Conservation (phyloP, 225 moss, liverwort and hornwort genomes). For the Rhytidiadelphus loreus region DNA sequence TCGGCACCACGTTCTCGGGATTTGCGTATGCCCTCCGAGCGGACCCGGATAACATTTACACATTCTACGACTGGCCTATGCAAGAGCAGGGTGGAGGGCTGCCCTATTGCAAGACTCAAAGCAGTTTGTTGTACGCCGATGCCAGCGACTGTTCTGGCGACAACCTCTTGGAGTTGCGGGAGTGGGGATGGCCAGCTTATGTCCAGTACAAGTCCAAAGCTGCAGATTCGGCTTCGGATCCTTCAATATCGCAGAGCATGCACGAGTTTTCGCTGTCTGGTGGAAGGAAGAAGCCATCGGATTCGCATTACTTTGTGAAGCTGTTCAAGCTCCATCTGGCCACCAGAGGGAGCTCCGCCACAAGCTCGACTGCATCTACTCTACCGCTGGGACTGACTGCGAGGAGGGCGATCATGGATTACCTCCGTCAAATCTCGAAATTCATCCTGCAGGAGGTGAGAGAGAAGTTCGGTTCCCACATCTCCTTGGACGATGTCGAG, state of each 20-base stretch:
- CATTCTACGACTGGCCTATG: background rate
- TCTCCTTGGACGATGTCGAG: conserved; percentile 4
- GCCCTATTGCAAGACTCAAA: background rate
- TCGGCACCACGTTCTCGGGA: conserved; percentile 11
- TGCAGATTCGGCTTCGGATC: background rate
- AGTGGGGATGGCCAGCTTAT: background rate
- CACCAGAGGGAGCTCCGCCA: too few species aligned
- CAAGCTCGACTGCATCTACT: background rate
- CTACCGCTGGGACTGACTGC: background rate
- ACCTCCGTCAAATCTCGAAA: background rate
- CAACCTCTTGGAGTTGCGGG: background rate
- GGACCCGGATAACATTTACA: background rate
- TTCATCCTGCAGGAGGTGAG: background rate
- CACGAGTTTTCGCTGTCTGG: background rate
- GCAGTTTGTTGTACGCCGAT: background rate
- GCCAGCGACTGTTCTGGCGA: background rate
- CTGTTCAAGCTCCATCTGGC: conserved; percentile 19
- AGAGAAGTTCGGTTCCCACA: background rate
- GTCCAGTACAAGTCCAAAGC: background rate
- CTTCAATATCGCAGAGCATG: too few species aligned
- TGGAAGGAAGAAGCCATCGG: background rate
- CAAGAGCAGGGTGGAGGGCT: background rate
- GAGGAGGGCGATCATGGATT: background rate
- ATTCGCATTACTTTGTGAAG: background rate
- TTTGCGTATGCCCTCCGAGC: conserved; percentile 3